phyloP scores from a whole-genome alignment of 768 basidiomycete species.

The Inosperma sp. region DNA sequence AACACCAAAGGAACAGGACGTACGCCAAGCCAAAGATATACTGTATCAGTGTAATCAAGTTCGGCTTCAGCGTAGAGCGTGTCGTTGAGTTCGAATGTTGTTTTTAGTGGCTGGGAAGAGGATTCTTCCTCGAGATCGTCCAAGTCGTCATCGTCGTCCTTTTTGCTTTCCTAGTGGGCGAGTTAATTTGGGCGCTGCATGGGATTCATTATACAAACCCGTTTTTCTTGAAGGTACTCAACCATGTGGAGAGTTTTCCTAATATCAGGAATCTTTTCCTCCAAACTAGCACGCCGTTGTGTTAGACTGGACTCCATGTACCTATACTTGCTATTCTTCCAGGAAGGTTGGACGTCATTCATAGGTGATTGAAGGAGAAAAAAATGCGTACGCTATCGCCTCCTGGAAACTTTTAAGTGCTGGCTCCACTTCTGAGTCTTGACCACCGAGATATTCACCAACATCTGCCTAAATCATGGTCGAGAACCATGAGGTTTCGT shows the following conservation, averaged over 20 bases:
- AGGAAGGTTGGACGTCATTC: constrained; percentile 21
- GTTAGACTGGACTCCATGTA: constrained; percentile 92
- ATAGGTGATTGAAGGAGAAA: constrained; percentile 11
- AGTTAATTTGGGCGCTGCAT: not conserved
- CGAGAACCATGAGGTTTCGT: not conserved
- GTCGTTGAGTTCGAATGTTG: constrained; percentile 94
- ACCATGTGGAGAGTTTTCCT: constrained; percentile 90
- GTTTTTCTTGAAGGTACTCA: constrained; percentile 66
- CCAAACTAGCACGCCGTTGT: constrained; percentile 71
- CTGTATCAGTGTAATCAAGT: constrained; percentile 80
- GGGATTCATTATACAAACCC: constrained; percentile 42
- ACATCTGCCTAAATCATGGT: constrained; percentile 64
- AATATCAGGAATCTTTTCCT: constrained; percentile 96
- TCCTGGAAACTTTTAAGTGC: constrained; percentile 83
- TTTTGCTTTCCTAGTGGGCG: constrained; percentile 54
- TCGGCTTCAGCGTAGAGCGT: constrained; percentile 92
- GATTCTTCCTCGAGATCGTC: constrained; percentile 55
- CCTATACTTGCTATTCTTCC: constrained; percentile 85
- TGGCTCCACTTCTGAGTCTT: constrained; percentile 71
- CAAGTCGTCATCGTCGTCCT: constrained; percentile 40
- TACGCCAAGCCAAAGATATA: constrained; percentile 96
- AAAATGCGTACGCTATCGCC: constrained; percentile 77
- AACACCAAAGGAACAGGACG: constrained; percentile 25
- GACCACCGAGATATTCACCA: constrained; percentile 76
- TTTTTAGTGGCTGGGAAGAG: constrained; percentile 54